Base-by-base conservation (phyloP, 192 early-diverging fungal genomes). In the Pecoramyces ruminantium region DNA sequence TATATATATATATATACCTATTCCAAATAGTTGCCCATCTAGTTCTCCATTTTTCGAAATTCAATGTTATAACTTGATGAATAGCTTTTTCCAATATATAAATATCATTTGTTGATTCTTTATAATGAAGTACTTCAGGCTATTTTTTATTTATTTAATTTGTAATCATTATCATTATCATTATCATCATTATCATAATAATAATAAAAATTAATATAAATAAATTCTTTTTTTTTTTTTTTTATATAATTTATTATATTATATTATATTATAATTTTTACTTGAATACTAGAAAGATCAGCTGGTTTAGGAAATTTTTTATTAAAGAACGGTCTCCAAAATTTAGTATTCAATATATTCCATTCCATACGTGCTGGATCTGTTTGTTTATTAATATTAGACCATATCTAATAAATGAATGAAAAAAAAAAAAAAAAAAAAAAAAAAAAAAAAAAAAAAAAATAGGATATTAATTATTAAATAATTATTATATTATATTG, bases 1-100 rank as follows among this genome's bases (percentile, higher is more conserved):
- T 14, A 30, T 14, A 30, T 2, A 79, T 58, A 14, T 81, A 81
- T 8, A 77, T 82, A 17, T 81, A 89, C 85, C 89, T 77, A 79
- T 90, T 90, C 89, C 89, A 90, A 30, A 87, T 85, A 0, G 89
- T 90, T 28, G 87, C 34, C 6, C 85, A 81, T 51, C 81, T 82
- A 4, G 77, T 82, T 29, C 89, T 39, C 89, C 89, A 90, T 42
- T 83, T 82, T 81, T 90, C 89, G 12, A 90, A 80, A 38, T 81
- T 87, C 4, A 81, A 39, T 13, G 84, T 82, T 21, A 90, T 29
- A n/a, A 83, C 34, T 16, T 80, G 80, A 81, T 90, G 87, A 18
- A 90, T 80, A 13, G 77, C 38, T 25, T 38, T 40, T 79, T 90
- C 88, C 29, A 91, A 82, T 28, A 88, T 81, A 51, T 81, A 42